phyloP scores from a whole-genome alignment of 306 rosid species.

The Prosopis cineraria region DNA sequence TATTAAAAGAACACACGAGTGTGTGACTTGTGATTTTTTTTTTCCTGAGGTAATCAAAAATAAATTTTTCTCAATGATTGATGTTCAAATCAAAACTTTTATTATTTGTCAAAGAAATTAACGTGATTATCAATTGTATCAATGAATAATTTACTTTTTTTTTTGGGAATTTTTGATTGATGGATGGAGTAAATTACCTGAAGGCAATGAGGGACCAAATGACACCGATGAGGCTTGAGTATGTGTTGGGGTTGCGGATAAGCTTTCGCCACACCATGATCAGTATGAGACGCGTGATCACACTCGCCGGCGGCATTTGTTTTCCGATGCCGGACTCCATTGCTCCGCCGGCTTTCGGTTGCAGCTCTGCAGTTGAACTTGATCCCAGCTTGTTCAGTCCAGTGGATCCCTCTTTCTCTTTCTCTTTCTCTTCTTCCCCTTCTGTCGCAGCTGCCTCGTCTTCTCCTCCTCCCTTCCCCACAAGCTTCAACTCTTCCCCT shows the following conservation, averaged over 20 bases:
- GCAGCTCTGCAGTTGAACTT: constrained; percentile 74
- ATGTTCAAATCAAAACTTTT: neutral
- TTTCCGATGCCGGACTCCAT: constrained; percentile 44
- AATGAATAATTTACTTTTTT: neutral
- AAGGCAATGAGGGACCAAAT: constrained; percentile 83
- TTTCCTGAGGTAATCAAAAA: neutral
- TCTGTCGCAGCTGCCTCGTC: constrained; percentile 5
- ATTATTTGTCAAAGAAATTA: neutral
- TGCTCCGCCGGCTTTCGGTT: constrained; percentile 46
- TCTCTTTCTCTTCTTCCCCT: constrained; percentile 45
- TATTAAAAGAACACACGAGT: neutral
- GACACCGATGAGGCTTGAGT: constrained; percentile 92
- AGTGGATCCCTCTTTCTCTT: constrained; percentile 55
- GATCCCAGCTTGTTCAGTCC: constrained; percentile 71
- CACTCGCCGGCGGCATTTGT: constrained; percentile 99
- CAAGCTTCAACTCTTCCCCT: constrained; percentile 57
- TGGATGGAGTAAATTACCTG: constrained; percentile 45
- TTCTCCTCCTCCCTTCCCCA: constrained; percentile 47
- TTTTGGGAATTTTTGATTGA: neutral
- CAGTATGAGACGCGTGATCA: constrained; percentile 87
- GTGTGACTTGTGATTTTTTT: neutral
- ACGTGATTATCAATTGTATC: neutral
- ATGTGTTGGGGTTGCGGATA: constrained; percentile 95
- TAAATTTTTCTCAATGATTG: neutral
- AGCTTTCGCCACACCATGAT: constrained; percentile 99